Evolutionary conservation across 192 early-diverging fungal species (phyloP).

Genomic region (Paraglomus occultum): DNA sequence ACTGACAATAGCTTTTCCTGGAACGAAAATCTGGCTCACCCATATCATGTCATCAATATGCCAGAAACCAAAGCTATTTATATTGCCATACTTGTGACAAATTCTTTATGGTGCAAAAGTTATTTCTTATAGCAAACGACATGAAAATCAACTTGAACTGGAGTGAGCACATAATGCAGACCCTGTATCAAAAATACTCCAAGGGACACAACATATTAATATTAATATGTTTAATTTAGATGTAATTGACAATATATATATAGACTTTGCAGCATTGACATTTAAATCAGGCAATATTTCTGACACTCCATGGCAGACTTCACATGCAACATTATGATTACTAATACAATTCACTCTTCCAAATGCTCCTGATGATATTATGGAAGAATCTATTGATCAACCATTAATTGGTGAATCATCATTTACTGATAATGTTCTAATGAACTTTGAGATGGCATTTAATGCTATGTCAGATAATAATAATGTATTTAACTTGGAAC

Average conservation of each 20-base stretch:
- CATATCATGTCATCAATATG: slow-evolving; percentile 10
- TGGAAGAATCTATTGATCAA: too few relatives aligned
- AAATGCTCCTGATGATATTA: too few relatives aligned
- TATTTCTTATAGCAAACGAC: slow-evolving; percentile 7
- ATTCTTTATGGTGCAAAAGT: slow-evolving; percentile 9
- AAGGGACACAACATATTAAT: too few relatives aligned
- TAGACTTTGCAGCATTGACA: slow-evolving; percentile 3
- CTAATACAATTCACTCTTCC: not conserved
- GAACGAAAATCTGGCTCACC: slow-evolving; percentile 1
- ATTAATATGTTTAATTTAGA: slow-evolving; percentile 2
- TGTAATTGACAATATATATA: slow-evolving; percentile 11
- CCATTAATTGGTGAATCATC: too few relatives aligned
- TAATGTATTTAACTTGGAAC: too few relatives aligned
- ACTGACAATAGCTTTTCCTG: slow-evolving; percentile 3
- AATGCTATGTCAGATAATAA: too few relatives aligned
- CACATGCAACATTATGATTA: not conserved
- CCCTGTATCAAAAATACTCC: too few relatives aligned
- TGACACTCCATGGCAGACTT: not conserved
- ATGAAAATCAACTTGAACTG: slow-evolving; percentile 10
- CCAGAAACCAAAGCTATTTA: slow-evolving; percentile 10
- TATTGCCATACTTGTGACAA: not conserved
- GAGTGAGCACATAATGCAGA: too few relatives aligned
- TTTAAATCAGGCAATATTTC: slow-evolving; percentile 5
- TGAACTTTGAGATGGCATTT: too few relatives aligned
- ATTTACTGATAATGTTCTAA: too few relatives aligned